A percentile compares a stretch with the other conserved stretches of the same genome.
phyloP scores from a whole-genome alignment of 2,329 filamentous ascomycete genomes.

The Cladophialophora carrionii region DNA sequence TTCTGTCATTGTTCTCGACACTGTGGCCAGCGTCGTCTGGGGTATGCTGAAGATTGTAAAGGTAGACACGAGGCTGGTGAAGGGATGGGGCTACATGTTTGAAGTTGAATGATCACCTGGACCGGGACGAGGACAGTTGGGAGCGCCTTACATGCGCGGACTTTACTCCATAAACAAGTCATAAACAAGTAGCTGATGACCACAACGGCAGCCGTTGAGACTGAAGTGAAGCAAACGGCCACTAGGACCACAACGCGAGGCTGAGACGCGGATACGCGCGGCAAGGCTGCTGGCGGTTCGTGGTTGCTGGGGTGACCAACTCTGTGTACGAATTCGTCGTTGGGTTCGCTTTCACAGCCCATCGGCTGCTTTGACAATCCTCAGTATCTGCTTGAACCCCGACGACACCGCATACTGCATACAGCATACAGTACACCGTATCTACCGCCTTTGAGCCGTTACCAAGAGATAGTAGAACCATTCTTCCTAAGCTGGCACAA shows the following conservation, averaged over 20 bases:
- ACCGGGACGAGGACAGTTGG: background rate
- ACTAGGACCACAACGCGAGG: background rate
- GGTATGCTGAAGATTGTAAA: constrained; percentile 46
- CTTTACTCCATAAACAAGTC: background rate
- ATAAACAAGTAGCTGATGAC: background rate
- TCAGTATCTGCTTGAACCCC: background rate
- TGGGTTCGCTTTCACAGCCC: constrained; percentile 2
- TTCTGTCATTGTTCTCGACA: constrained; percentile 48
- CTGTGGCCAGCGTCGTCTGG: constrained; percentile 50
- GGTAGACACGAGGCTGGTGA: constrained; percentile 34
- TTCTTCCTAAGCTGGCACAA: constrained; percentile 15
- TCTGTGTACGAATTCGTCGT: constrained; percentile 3
- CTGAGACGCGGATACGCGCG: background rate
- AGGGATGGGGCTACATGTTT: constrained; percentile 47
- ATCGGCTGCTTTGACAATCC: constrained; percentile 10
- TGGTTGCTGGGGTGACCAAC: constrained; percentile 14
- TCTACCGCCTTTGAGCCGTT: background rate
- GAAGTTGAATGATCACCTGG: constrained; percentile 14
- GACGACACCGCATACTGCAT: background rate
- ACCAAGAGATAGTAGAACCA: background rate
- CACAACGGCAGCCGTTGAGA: background rate
- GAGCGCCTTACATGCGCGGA: too few relatives aligned
- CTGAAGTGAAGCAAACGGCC: background rate
- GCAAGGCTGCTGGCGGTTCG: constrained; percentile 5
- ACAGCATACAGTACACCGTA: background rate